Evolutionary conservation across 331 rosid genomes (phyloP), one percentile per base, ranked within the genome.

Genomic region (Pyrus hybrid): DNA sequence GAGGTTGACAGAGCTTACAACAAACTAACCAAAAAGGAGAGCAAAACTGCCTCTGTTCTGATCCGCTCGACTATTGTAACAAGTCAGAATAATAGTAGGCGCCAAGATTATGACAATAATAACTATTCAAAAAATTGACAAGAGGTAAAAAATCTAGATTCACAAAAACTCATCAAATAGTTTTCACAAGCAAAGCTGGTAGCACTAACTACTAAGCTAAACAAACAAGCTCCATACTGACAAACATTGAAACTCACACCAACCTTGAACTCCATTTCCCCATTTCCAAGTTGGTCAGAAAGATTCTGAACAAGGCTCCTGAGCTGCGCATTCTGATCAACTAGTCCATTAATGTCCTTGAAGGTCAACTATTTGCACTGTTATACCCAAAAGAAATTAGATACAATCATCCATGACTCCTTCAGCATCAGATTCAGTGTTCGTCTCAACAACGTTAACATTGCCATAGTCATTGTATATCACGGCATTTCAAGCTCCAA

Each of bases 341-440:
- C 99, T 51, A 95, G 85, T 82, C 93, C 97, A 83, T 86, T 90
- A 53, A 95, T 95, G 76, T 92, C 97, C 93, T 92, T 95, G 82
- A 92, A 90, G 73, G 97, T 95, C 85, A 95, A 80, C 99, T 90
- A 89, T 73, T 30, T 41, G 57, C 77, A 79, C 20, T 76, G 68
- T 67, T 35, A 47, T 70, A 81, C 57, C 51, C 73, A 76, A 29
- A 54, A 60, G 8, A 60, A 20, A 41, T 45, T 67, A 66, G 66
- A 53, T 26, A 32, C 68, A 82, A 71, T 63, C 43, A 80, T 7
- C 21, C 37, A 92, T 89, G 76, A 95, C 89, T 73, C 79, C 73
- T 35, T 92, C 99, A 76, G 93, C 79, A 67, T 84, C 97, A 67
- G 85, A 81, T 66, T 81, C 89, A 10, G 76, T 32, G 75, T 49